These are phyloP conservation scores for Saccharomycopsis javanensis DNA, from an alignment of 805 yeast genomes.

Conservation along the genomic window DNA sequence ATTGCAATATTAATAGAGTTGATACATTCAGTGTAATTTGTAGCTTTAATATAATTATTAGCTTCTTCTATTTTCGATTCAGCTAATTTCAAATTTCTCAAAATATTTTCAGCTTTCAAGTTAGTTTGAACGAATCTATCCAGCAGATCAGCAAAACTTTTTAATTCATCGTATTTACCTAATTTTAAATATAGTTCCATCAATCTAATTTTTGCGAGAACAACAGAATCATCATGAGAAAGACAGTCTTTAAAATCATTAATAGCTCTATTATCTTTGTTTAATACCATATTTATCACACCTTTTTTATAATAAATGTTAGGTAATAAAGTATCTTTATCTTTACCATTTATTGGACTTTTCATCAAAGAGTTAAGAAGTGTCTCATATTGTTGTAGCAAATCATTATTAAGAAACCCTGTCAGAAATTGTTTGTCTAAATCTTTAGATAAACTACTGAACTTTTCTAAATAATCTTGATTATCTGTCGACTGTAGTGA, in stretches of 20 bases:
- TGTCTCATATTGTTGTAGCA: constrained; percentile 26
- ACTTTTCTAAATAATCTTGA: not conserved
- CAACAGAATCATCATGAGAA: constrained; percentile 24
- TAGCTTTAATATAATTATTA: not conserved
- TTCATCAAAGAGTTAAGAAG: not conserved
- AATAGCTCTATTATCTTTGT: constrained; percentile 44
- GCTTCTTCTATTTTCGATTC: constrained; percentile 2
- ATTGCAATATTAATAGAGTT: constrained; percentile 11
- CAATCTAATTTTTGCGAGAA: constrained; percentile 42
- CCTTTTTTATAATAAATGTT: constrained; percentile 52
- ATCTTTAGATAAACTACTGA: not conserved
- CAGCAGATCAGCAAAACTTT: constrained; percentile 4
- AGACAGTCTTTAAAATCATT: constrained; percentile 42
- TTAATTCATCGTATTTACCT: constrained; percentile 38
- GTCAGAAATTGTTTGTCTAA: constrained; percentile 14
- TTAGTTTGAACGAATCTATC: constrained; percentile 4
- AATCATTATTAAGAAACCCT: constrained; percentile 25
- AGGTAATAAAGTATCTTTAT: constrained; percentile 24
- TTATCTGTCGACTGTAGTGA: not conserved
- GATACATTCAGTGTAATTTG: constrained; percentile 13
- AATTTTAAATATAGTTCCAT: constrained; percentile 40
- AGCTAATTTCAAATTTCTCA: constrained; percentile 19
- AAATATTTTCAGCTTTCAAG: constrained; percentile 16
- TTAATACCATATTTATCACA: constrained; percentile 46
- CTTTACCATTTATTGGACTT: constrained; percentile 7